Evolutionary conservation across 2,329 filamentous ascomycete species (phyloP), one percentile per base, ranked within the genome.

Genomic region (Talaromyces sp.): DNA sequence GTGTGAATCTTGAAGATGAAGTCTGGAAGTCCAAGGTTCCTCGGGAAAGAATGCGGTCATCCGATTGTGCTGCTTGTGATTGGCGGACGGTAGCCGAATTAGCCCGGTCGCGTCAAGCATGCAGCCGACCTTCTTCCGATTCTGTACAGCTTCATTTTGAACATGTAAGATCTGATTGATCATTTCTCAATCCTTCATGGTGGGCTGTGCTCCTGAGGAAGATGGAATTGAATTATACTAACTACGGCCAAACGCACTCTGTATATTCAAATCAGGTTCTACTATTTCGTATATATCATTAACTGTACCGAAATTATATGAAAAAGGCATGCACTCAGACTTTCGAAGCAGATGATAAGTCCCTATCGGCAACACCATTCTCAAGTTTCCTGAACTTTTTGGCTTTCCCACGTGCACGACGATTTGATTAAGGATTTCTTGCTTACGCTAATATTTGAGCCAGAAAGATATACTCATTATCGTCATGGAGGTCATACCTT

Each of bases 11-110:
- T 47, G 16, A 27, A 41, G 52, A 33, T 8, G 54, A 50, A 31
- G 22, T 48, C 43, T 45, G 37, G 73, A 74, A 71, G 70, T 70
- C 69, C 66, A 72, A 74, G 75, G 65, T 67, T 59, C 66, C 76
- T 78, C 76, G 76, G 76, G 72, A 77, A 73, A 74, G 74, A 72
- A 77, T 77, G 74, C 72, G 68, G 72, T 77, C 76, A 78, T 77
- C 75, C 69, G 68, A 74, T 77, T 76, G 66, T 68, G 66, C 63
- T 67, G 63, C 56, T 69, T 65, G 67, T 78, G 75, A 78, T 78
- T 78, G 75, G 76, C 66, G 63, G 67, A 63, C 67, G 73, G 70
- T 75, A 76, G 74, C 76, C 76, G 76, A 77, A 71, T 75, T 72
- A 73, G 73, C 72, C 76, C 76, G 75, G 76, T 67, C 37, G 31